Percentiles rank a stretch among this genome's conserved stretches.
phyloP scores from a whole-genome alignment of 768 basidiomycete species.

The Leccinum ochraceum region DNA sequence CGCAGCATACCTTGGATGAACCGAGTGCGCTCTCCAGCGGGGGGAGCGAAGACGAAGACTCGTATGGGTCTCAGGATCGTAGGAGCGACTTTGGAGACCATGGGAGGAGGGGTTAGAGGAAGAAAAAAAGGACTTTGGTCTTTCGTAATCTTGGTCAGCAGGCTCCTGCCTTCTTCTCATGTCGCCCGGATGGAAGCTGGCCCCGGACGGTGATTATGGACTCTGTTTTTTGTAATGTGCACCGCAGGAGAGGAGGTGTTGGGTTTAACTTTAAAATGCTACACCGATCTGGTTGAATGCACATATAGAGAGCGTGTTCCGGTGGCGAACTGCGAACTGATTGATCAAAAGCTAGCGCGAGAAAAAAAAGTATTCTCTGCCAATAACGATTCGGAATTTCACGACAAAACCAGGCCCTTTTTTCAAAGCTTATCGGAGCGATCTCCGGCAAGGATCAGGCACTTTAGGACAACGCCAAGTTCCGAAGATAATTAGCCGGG shows the following conservation, averaged over 20 bases:
- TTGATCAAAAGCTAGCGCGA: neutral
- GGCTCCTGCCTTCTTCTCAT: slow-evolving; percentile 22
- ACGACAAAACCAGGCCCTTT: neutral
- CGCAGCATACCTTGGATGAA: slow-evolving; percentile 33
- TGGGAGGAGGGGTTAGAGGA: slow-evolving; percentile 29
- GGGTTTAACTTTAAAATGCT: slow-evolving; percentile 16
- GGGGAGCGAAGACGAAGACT: slow-evolving; percentile 36
- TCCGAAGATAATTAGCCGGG: slow-evolving; percentile 19
- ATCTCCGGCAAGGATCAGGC: slow-evolving; percentile 30
- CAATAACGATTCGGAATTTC: neutral
- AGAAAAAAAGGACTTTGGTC: slow-evolving; percentile 11
- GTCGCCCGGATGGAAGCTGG: slow-evolving; percentile 13
- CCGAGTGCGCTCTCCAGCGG: slow-evolving; percentile 27
- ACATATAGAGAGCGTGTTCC: slow-evolving; percentile 5
- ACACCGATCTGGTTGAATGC: slow-evolving; percentile 13
- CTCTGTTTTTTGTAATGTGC: slow-evolving; percentile 12
- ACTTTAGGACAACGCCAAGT: slow-evolving; percentile 10
- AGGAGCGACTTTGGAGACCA: slow-evolving; percentile 37
- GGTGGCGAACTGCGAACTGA: neutral
- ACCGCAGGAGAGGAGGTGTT: slow-evolving; percentile 7
- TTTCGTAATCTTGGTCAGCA: slow-evolving; percentile 24
- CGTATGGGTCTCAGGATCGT: slow-evolving; percentile 37
- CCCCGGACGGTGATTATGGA: slow-evolving; percentile 19
- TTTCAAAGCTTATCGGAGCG: slow-evolving; percentile 29
- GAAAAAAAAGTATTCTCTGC: slow-evolving; percentile 2